Percentiles rank a stretch among this genome's conserved stretches.
Conservation (phyloP, 495 filamentous ascomycete species). For the Penicillium flavigenum region DNA sequence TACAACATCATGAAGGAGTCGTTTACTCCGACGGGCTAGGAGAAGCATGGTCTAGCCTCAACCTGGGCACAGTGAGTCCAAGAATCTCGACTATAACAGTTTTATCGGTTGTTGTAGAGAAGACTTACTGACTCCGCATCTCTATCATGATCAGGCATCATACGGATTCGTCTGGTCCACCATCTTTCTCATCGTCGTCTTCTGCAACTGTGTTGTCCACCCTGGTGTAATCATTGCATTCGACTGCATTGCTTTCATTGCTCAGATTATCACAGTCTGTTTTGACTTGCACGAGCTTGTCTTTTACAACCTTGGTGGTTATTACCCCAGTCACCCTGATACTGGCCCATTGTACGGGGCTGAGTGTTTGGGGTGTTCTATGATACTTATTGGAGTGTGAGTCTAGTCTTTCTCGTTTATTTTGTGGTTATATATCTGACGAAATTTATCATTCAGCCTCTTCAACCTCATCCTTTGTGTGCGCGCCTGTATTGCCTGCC, state of each 20-base stretch:
- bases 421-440: background rate
- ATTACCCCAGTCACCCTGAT: background rate
- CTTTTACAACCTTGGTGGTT: conserved; percentile 15
- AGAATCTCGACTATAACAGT: background rate
- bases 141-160: conserved; percentile 9
- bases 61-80: conserved; percentile 17
- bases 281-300: conserved; percentile 19
- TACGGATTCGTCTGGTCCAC: conserved; percentile 20
- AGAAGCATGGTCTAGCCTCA: conserved; percentile 9
- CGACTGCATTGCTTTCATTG: conserved; percentile 18
- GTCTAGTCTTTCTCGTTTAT: background rate
- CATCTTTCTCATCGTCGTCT: conserved; percentile 15
- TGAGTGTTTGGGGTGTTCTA: conserved; percentile 17
- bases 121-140: background rate
- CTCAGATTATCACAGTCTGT: conserved; percentile 15
- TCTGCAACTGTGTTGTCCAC: conserved; percentile 16
- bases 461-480: conserved; percentile 20
- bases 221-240: conserved; percentile 18
- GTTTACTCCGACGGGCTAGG: conserved; percentile 20
- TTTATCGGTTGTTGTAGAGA: background rate
- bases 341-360: conserved; percentile 10
- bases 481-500: conserved; percentile 15
- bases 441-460: background rate
- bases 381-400: conserved; percentile 22
- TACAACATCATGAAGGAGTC: conserved; percentile 11